Evolutionary conservation across 805 yeast genomes (phyloP).

Genomic region (Ogataea pilisensis): DNA sequence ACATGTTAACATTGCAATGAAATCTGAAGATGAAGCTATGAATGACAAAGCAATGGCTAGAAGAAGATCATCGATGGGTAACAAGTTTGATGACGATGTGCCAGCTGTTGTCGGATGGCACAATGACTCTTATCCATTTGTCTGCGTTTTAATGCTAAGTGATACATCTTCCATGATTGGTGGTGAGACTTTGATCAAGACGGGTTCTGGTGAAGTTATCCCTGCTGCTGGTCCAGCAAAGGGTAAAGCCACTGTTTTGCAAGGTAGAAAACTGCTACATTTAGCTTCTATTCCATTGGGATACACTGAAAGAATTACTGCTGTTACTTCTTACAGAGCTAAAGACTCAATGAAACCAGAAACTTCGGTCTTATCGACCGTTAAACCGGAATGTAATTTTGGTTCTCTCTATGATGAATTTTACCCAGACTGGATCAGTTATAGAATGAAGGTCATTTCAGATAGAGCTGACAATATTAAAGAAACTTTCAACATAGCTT

Average conservation of each 20-base stretch:
- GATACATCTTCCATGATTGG: slow-evolving; percentile 58
- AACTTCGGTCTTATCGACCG: slow-evolving; percentile 37
- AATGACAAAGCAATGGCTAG: slow-evolving; percentile 25
- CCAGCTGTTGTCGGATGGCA: slow-evolving; percentile 64
- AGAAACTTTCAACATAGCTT: slow-evolving; percentile 19
- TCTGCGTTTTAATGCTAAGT: slow-evolving; percentile 59
- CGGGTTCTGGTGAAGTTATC: slow-evolving; percentile 36
- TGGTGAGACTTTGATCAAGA: slow-evolving; percentile 54
- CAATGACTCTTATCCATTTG: slow-evolving; percentile 59
- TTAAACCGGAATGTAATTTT: slow-evolving; percentile 35
- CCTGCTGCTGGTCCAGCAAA: slow-evolving; percentile 39
- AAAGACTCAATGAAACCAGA: slow-evolving; percentile 35
- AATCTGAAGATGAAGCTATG: slow-evolving; percentile 33
- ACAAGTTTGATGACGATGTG: slow-evolving; percentile 32
- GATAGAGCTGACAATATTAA: slow-evolving; percentile 30
- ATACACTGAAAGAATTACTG: slow-evolving; percentile 38
- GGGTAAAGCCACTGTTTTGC: slow-evolving; percentile 48
- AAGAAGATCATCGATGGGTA: slow-evolving; percentile 23
- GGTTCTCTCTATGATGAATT: slow-evolving; percentile 36
- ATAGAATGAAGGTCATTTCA: slow-evolving; percentile 34
- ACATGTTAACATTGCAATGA: slow-evolving; percentile 47
- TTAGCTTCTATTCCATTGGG: slow-evolving; percentile 44
- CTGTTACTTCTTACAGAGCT: slow-evolving; percentile 41
- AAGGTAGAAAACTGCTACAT: slow-evolving; percentile 44
- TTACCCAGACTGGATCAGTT: slow-evolving; percentile 38